Evolutionary conservation across 495 filamentous ascomycete species (phyloP).

Genomic region (Lepidopterella palustris): DNA sequence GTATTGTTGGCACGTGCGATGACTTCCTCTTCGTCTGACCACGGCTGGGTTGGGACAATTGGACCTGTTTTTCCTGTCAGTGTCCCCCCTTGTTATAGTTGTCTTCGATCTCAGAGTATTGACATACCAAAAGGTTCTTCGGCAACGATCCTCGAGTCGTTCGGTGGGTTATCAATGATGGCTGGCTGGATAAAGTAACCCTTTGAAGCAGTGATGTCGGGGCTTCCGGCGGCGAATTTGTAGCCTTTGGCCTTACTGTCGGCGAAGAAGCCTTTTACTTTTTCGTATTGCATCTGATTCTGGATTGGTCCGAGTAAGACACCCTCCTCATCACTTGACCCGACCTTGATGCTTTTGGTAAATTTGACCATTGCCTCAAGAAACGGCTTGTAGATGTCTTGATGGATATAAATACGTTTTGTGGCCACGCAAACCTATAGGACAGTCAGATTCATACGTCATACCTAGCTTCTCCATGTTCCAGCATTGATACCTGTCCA

Average conservation of each 20-base stretch:
- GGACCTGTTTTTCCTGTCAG: slow-evolving; percentile 33
- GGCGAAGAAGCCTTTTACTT: slow-evolving; percentile 41
- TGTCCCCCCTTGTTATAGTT: slow-evolving; percentile 14
- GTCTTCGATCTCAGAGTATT: too few relatives aligned
- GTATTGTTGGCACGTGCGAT: slow-evolving; percentile 46
- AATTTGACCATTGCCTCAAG: slow-evolving; percentile 48
- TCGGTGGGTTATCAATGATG: slow-evolving; percentile 54
- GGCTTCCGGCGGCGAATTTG: slow-evolving; percentile 41
- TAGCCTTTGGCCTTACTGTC: slow-evolving; percentile 39
- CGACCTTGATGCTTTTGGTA: slow-evolving; percentile 44
- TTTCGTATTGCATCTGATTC: slow-evolving; percentile 48
- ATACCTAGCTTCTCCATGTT: not conserved
- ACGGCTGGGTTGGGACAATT: slow-evolving; percentile 45
- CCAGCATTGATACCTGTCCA: slow-evolving; percentile 39
- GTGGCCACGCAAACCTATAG: slow-evolving; percentile 48
- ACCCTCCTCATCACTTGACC: slow-evolving; percentile 29
- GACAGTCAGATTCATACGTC: not conserved
- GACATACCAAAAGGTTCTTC: slow-evolving; percentile 42
- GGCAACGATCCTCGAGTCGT: slow-evolving; percentile 44
- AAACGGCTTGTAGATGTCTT: slow-evolving; percentile 59
- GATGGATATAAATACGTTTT: slow-evolving; percentile 65
- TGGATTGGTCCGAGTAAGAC: slow-evolving; percentile 44
- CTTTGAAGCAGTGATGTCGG: slow-evolving; percentile 34
- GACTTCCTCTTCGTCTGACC: slow-evolving; percentile 47
- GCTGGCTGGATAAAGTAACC: slow-evolving; percentile 52